phyloP scores from a whole-genome alignment of 176 grass and related monocot species.

The Bonia amplexicaulis region DNA sequence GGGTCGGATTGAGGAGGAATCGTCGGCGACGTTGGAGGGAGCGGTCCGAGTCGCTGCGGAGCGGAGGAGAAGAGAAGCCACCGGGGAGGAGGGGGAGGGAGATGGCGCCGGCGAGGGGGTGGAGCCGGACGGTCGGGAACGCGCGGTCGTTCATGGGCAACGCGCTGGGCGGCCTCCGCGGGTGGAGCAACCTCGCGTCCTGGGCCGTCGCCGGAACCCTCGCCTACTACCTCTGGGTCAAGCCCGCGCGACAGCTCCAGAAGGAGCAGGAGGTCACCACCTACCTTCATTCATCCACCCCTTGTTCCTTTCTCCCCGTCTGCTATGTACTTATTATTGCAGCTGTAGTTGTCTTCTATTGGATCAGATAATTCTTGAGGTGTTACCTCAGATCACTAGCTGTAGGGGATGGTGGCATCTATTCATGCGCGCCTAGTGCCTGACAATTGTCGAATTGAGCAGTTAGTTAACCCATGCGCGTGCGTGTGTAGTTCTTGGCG shows the following conservation, averaged over 20 bases:
- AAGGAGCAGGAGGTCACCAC: slow-evolving; percentile 71
- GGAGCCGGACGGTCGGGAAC: slow-evolving; percentile 51
- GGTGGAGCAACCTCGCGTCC: slow-evolving; percentile 80
- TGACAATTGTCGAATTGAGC: background rate
- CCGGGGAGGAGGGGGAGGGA: background rate
- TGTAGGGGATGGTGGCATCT: background rate
- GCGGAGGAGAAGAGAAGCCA: background rate
- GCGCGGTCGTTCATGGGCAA: slow-evolving; percentile 84
- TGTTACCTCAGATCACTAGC: background rate
- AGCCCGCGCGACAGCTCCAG: slow-evolving; percentile 61
- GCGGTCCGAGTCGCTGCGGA: background rate
- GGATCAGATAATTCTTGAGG: background rate
- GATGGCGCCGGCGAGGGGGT: slow-evolving; percentile 47
- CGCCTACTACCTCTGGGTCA: slow-evolving; percentile 98
- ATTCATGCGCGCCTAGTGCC: background rate
- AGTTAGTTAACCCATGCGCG: background rate
- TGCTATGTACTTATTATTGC: background rate
- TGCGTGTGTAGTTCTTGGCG: background rate
- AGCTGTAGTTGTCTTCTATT: background rate
- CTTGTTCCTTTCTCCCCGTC: background rate
- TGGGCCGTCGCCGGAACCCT: slow-evolving; percentile 87
- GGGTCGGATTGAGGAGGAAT: slow-evolving; percentile 4
- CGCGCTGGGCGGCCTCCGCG: slow-evolving; percentile 77
- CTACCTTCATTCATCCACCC: too few species aligned
- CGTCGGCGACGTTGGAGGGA: slow-evolving; percentile 14